A percentile compares a stretch with the other conserved stretches of the same genome.
Evolutionary conservation across 2,329 filamentous ascomycete genomes (phyloP).

Genomic region (Cladophialophora psammophila): DNA sequence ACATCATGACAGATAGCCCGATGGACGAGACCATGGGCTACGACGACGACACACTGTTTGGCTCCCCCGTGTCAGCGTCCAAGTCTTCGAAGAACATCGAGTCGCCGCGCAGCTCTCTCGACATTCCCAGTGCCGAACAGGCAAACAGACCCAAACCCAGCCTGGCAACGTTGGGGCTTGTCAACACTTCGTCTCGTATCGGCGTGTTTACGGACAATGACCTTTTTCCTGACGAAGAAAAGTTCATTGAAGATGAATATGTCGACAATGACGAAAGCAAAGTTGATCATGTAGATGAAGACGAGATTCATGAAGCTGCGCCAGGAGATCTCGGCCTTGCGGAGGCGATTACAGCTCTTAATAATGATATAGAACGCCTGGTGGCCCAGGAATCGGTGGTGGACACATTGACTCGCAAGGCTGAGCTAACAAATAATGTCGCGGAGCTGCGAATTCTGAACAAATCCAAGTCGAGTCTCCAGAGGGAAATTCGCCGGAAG

Average conservation of each 20-base stretch:
- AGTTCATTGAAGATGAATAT: constrained; percentile 83
- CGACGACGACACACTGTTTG: constrained; percentile 46
- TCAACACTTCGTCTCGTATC: constrained; percentile 84
- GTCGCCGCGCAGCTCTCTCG: constrained; percentile 69
- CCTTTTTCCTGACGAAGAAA: constrained; percentile 87
- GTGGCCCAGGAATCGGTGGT: constrained; percentile 87
- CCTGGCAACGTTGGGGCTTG: constrained; percentile 86
- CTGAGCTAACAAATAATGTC: constrained; percentile 95
- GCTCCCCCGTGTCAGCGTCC: constrained; percentile 56
- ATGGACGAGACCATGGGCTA: constrained; percentile 48
- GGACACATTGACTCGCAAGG: constrained; percentile 89
- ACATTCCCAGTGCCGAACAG: constrained; percentile 57
- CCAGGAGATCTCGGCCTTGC: constrained; percentile 92
- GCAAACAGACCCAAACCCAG: constrained; percentile 75
- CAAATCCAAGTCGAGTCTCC: constrained; percentile 92
- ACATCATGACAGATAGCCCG: constrained; percentile 85
- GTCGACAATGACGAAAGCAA: constrained; percentile 71
- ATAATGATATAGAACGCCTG: constrained; percentile 87
- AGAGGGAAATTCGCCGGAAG: constrained; percentile 90
- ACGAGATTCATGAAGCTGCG: constrained; percentile 91
- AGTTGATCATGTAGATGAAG: constrained; percentile 67
- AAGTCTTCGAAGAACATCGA: constrained; percentile 65
- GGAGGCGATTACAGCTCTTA: constrained; percentile 89
- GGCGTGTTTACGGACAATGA: constrained; percentile 93
- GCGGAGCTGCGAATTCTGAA: constrained; percentile 89